A percentile compares a stretch with the other conserved stretches of the same genome.
phyloP scores from a whole-genome alignment of 2,329 filamentous ascomycete species.

The Colletotrichum sp. region DNA sequence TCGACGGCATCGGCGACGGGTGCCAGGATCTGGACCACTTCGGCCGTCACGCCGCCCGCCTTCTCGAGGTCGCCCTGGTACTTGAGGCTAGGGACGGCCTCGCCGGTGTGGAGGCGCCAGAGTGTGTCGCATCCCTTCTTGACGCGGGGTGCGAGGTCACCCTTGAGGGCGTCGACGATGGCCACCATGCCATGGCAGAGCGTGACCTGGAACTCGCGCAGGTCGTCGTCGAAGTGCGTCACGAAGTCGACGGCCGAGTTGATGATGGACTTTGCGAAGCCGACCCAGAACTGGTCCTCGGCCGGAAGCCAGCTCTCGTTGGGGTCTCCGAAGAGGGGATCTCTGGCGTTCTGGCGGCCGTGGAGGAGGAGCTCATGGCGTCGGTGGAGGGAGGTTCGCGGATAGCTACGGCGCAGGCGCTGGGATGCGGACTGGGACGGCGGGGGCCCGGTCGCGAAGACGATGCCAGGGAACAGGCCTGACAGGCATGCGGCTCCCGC shows the following conservation, averaged over 20 bases:
- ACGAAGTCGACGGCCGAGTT: not conserved
- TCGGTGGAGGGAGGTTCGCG: not conserved
- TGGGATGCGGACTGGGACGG: not conserved
- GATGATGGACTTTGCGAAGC: not conserved
- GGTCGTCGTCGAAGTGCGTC: not conserved
- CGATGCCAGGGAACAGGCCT: not conserved
- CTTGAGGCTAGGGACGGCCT: not conserved
- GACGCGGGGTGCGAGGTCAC: not conserved
- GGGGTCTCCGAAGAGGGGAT: not conserved
- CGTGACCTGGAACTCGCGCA: not conserved
- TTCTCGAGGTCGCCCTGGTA: not conserved
- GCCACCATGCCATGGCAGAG: not conserved
- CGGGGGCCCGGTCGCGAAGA: not conserved
- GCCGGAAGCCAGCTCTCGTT: not conserved
- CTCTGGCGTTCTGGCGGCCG: not conserved
- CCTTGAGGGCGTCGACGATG: not conserved
- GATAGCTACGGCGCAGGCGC: not conserved
- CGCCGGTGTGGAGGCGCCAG: not conserved
- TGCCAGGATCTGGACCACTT: not conserved
- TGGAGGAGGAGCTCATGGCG: not conserved
- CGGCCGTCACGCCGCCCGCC: not conserved
- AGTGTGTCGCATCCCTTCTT: not conserved
- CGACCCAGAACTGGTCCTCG: not conserved
- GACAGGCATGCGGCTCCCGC: not conserved
- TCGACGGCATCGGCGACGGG: not conserved